Conservation (phyloP, 2,329 filamentous ascomycete species). For the Colletotrichum sp. region DNA sequence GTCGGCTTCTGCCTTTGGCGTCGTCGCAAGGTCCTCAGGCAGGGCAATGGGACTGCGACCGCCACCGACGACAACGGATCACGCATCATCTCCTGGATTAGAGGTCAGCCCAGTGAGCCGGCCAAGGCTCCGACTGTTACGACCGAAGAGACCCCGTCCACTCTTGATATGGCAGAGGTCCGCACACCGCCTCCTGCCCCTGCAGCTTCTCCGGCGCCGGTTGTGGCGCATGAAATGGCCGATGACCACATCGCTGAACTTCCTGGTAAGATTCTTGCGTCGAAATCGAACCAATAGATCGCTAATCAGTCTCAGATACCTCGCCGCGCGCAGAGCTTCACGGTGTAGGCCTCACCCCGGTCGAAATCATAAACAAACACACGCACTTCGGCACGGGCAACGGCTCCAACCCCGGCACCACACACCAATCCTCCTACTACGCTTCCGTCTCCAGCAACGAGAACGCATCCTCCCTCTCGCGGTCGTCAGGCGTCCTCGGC, state of each 20-base stretch:
- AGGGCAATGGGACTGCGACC: conserved; percentile 39
- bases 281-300: accelerated
- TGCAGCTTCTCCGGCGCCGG: conserved; percentile 18
- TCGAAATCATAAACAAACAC: conserved; percentile 44
- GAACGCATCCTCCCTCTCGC: conserved; percentile 20
- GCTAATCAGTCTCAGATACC: conserved; percentile 37
- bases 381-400: conserved; percentile 29
- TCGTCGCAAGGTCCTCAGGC: conserved; percentile 48
- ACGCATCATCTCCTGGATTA: conserved; percentile 59
- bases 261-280: conserved; percentile 39
- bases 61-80: conserved; percentile 51
- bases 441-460: conserved; percentile 23
- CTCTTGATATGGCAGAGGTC: conserved; percentile 45
- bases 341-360: conserved; percentile 43
- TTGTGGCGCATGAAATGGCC: conserved; percentile 41
- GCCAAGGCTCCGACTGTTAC: conserved; percentile 50
- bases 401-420: conserved; percentile 27
- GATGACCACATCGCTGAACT: conserved; percentile 53
- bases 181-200: conserved; percentile 16
- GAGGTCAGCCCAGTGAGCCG: conserved; percentile 43
- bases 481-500: conserved; percentile 16
- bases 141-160: conserved; percentile 45
- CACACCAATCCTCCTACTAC: conserved; percentile 34
- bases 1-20: conserved; percentile 60
- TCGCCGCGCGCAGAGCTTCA: conserved; percentile 50